Percentiles rank a stretch among this genome's conserved stretches.
These are phyloP conservation scores for rapeseed (Brassica napus) DNA, from an alignment of 345 rosid species.

Conservation along the genomic window DNA sequence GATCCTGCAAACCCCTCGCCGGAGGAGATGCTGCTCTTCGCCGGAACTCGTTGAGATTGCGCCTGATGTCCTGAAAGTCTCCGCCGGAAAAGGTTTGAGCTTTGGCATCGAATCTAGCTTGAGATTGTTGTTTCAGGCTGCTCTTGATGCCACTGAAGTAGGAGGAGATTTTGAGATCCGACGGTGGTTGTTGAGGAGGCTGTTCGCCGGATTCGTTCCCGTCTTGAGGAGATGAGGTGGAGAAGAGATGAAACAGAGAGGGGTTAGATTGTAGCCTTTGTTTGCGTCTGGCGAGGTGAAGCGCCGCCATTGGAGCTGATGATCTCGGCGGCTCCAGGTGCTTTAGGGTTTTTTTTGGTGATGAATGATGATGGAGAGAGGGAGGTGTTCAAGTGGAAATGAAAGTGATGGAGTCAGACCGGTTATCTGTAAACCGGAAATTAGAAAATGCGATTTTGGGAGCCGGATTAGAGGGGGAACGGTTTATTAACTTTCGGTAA, in stretches of 20 bases:
- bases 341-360: slow-evolving; percentile 16
- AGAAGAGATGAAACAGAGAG: slow-evolving; percentile 52
- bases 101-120: slow-evolving; percentile 11
- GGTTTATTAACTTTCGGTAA: slow-evolving; percentile 31
- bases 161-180: slow-evolving; percentile 39
- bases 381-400: neutral
- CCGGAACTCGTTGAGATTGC: slow-evolving; percentile 60
- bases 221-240: slow-evolving; percentile 41
- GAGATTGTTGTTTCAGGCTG: slow-evolving; percentile 45
- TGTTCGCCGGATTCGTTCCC: slow-evolving; percentile 20
- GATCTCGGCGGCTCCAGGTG: slow-evolving; percentile 23
- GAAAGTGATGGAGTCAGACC: neutral
- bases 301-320: slow-evolving; percentile 49
- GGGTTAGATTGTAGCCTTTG: slow-evolving; percentile 44
- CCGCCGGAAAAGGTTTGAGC: slow-evolving; percentile 16
- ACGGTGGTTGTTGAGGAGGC: slow-evolving; percentile 16
- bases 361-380: neutral
- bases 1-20: slow-evolving; percentile 45
- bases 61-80: slow-evolving; percentile 40
- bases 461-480: neutral
- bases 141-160: slow-evolving; percentile 55
- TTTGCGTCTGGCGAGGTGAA: slow-evolving; percentile 48
- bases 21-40: slow-evolving; percentile 42
- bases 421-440: slow-evolving; percentile 28
- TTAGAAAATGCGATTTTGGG: neutral